phyloP scores from a whole-genome alignment of 2,329 filamentous ascomycete species.

The Hirsutella minnesotensis region DNA sequence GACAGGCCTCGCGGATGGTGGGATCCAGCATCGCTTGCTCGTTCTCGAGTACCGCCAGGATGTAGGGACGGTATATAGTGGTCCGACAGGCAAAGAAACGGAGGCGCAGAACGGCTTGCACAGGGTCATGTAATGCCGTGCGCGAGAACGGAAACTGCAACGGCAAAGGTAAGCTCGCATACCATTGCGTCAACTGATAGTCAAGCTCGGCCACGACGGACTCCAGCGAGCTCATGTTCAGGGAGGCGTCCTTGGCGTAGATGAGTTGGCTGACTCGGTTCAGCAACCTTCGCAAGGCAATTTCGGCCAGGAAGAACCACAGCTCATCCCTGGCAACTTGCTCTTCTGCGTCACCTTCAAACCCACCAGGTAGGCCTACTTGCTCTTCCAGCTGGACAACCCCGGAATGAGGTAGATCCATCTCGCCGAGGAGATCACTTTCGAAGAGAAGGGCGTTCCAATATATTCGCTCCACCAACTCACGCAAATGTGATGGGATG shows the following conservation, averaged over 20 bases:
- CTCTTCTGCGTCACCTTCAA: slow-evolving; percentile 57
- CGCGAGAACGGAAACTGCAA: slow-evolving; percentile 68
- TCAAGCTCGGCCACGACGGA: slow-evolving; percentile 72
- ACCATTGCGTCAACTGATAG: slow-evolving; percentile 76
- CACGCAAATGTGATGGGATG: slow-evolving; percentile 57
- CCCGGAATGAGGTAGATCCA: slow-evolving; percentile 72
- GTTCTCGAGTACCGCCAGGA: slow-evolving; percentile 67
- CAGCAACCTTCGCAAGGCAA: slow-evolving; percentile 63
- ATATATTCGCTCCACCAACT: slow-evolving; percentile 67
- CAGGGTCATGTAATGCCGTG: slow-evolving; percentile 54
- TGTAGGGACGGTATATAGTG: slow-evolving; percentile 77
- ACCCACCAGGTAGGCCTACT: slow-evolving; percentile 66
- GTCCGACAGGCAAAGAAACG: slow-evolving; percentile 78
- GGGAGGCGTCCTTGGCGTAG: slow-evolving; percentile 61
- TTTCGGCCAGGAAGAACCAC: slow-evolving; percentile 80
- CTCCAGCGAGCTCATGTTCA: slow-evolving; percentile 61
- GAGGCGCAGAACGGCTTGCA: slow-evolving; percentile 68
- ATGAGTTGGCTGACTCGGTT: slow-evolving; percentile 72
- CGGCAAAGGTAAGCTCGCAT: slow-evolving; percentile 61
- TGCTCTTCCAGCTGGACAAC: slow-evolving; percentile 74
- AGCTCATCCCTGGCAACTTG: slow-evolving; percentile 60
- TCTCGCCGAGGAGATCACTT: slow-evolving; percentile 66
- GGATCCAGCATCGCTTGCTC: slow-evolving; percentile 61
- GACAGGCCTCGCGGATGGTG: slow-evolving; percentile 63
- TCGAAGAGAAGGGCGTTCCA: slow-evolving; percentile 78